phyloP scores from a whole-genome alignment of 495 filamentous ascomycete species.

The Penicillium waksmanii region DNA sequence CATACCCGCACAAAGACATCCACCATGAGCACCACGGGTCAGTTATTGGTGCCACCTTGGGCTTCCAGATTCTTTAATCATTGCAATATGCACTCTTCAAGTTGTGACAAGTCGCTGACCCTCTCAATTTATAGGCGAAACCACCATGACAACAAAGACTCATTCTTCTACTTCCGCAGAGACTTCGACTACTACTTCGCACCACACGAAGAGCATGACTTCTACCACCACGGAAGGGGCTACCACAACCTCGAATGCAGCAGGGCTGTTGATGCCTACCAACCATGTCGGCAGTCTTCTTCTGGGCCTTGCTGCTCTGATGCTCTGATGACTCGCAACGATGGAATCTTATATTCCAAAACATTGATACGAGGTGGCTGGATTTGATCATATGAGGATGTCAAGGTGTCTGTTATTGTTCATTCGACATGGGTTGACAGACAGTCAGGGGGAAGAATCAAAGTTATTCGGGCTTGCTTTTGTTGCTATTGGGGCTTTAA shows the following conservation, averaged over 20 bases:
- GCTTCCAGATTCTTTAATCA: not conserved
- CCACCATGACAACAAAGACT: slow-evolving; percentile 7
- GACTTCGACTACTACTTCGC: slow-evolving; percentile 15
- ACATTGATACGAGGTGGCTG: not conserved
- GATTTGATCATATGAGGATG: not conserved
- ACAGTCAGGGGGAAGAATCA: not conserved
- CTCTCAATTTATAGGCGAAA: not conserved
- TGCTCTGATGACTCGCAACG: slow-evolving; percentile 12
- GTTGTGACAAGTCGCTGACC: not conserved
- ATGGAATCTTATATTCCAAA: not conserved
- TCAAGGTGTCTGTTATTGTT: not conserved
- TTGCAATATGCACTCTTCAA: not conserved
- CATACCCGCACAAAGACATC: slow-evolving; percentile 5
- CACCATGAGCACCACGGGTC: slow-evolving; percentile 4
- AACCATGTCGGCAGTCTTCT: slow-evolving; percentile 31
- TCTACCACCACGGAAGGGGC: slow-evolving; percentile 22
- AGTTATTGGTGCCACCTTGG: slow-evolving; percentile 4
- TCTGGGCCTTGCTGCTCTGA: slow-evolving; percentile 28
- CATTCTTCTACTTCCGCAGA: slow-evolving; percentile 10
- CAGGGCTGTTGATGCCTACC: slow-evolving; percentile 33
- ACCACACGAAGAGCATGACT: slow-evolving; percentile 17
- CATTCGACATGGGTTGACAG: not conserved
- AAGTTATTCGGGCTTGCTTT: slow-evolving; percentile 8
- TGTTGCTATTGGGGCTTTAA: slow-evolving; percentile 8
- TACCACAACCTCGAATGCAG: slow-evolving; percentile 26